Evolutionary conservation across 257 asterid species (phyloP).

Genomic region (Anisodus acutangulus): DNA sequence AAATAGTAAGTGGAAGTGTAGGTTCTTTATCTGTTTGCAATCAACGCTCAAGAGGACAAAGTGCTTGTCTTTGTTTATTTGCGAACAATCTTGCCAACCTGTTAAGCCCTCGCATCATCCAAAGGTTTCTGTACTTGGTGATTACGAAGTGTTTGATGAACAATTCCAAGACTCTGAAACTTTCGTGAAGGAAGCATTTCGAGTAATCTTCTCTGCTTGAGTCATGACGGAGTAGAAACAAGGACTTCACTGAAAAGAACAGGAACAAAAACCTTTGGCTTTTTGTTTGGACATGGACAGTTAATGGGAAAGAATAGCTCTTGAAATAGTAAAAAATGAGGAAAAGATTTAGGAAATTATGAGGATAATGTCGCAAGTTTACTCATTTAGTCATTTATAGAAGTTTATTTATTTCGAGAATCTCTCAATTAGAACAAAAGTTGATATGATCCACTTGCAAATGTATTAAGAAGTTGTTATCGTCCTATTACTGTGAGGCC

Average conservation of each 20-base stretch:
- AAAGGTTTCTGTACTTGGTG: neutral
- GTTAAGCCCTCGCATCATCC: neutral
- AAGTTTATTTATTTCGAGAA: neutral
- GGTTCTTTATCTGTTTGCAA: slow-evolving; percentile 4
- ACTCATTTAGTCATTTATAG: slow-evolving; percentile 16
- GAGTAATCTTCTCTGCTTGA: neutral
- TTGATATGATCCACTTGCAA: neutral
- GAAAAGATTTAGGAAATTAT: neutral
- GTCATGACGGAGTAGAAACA: slow-evolving; percentile 4
- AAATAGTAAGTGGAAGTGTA: neutral
- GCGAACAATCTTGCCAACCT: neutral
- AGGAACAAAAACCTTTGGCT: neutral
- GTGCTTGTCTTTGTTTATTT: neutral
- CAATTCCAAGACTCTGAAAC: neutral
- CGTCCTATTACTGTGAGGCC: neutral
- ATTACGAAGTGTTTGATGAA: slow-evolving; percentile 2
- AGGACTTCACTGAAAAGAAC: slow-evolving; percentile 2
- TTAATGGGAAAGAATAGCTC: neutral
- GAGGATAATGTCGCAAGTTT: neutral
- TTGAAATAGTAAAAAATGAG: neutral
- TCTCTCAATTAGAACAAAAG: neutral
- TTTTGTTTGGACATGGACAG: neutral
- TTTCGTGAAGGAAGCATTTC: neutral
- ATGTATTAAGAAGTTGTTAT: neutral
- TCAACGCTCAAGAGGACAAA: neutral